Base-by-base conservation (phyloP, 257 asterid species). In the Sherardia arvensis region DNA sequence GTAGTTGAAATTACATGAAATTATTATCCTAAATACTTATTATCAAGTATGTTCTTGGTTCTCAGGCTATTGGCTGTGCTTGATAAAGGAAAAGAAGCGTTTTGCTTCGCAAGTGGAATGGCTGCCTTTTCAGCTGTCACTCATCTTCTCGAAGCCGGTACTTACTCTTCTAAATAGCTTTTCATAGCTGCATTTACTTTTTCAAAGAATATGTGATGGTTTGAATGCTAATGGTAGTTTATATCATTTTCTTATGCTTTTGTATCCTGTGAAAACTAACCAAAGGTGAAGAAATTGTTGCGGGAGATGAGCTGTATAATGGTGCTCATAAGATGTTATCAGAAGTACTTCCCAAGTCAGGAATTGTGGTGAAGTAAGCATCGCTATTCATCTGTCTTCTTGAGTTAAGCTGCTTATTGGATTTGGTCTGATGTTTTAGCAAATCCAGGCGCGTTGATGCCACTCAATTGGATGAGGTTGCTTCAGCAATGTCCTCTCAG, bases 41-140 rank as follows among this genome's bases (percentile, higher is more conserved):
- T 43, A 48, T 26, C 40, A 5, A 27, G 5, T 66, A 55, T 51
- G 56, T 60, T 77, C 48, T 65, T 64, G 56, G 26, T 60, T 65
- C 68, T 66, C 83, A 89, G 99, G 29, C 93, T 89, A 57, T 80
- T 89, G 65, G 97, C 99, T 27, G 83, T 84, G 83, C 95, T 92
- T 71, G 97, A 92, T 60, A 89, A 81, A 78, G 95, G 96, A 34
- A 95, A 84, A 74, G 83, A 84, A 56, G 97, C 99, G 11, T 66
- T 87, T 38, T 89, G 99, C 83, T 89, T 92, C 82, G 77, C 97
- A 26, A 92, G 99, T 77, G 97, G 99, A 71, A 92, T 92, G 99
- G 97, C 97, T 56, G 97, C 99, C 65, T 79, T 92, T 80, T 67
- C 99, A 62, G 90, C 97, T 17, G 96, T 87, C 25, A 65, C 96